phyloP scores from a whole-genome alignment of 2,329 filamentous ascomycete genomes.

The Cadophora luteo-olivacea region DNA sequence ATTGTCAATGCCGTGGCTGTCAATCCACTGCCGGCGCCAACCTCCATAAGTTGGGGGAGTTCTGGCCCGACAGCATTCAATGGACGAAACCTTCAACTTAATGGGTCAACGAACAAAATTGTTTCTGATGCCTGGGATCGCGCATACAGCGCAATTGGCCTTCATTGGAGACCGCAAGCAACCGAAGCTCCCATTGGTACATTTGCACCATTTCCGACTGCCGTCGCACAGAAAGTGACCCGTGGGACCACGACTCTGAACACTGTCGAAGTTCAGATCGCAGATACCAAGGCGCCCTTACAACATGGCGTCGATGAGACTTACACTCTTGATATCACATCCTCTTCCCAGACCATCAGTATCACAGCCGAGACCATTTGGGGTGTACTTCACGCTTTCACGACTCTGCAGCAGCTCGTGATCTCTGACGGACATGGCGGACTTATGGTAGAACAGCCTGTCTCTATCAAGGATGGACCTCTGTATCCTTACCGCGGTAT shows the following conservation, averaged over 20 bases:
- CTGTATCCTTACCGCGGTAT: constrained; percentile 78
- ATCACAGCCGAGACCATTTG: constrained; percentile 69
- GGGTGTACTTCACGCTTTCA: constrained; percentile 73
- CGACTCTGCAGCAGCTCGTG: constrained; percentile 80
- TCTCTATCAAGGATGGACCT: constrained; percentile 73
- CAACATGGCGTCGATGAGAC: constrained; percentile 73
- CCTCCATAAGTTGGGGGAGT: constrained; percentile 58
- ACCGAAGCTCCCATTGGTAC: constrained; percentile 56
- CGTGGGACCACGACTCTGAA: constrained; percentile 46
- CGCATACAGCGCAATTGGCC: constrained; percentile 53
- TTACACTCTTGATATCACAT: constrained; percentile 69
- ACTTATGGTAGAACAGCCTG: constrained; percentile 70
- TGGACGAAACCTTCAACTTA: constrained; percentile 38
- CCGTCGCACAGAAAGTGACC: constrained; percentile 41
- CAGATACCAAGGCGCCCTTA: constrained; percentile 53
- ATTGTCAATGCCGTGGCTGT: constrained; percentile 53
- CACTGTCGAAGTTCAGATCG: constrained; percentile 53
- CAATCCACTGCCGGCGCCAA: constrained; percentile 61
- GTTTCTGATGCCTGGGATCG: constrained; percentile 57
- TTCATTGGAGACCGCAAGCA: constrained; percentile 61
- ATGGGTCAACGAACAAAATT: constrained; percentile 47
- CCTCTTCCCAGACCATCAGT: constrained; percentile 48
- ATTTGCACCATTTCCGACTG: constrained; percentile 58
- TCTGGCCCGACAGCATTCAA: constrained; percentile 49
- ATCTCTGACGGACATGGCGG: constrained; percentile 65